Base-by-base conservation (phyloP, 176 grass and related monocot species). In the Aechmea fasciata region DNA sequence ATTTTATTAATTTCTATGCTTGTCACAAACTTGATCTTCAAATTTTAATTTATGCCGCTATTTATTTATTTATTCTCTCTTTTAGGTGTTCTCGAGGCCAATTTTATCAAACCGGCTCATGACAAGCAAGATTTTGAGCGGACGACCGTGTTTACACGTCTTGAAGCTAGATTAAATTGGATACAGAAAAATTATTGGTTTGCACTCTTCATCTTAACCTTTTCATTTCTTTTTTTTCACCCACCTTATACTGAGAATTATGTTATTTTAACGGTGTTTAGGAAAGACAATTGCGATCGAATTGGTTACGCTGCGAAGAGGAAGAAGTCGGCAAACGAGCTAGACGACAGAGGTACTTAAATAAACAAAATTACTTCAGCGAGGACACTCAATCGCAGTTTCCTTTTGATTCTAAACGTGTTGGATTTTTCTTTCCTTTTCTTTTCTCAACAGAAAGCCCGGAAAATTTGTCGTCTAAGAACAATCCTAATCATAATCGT, bases 51-150 rank as follows among this genome's bases (percentile, higher is more conserved):
- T 5, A 24, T 55, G 24, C 12, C 33, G 22, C 15, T 49, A 69
- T 26, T 26, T 26, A 26, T 26, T 52, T 0, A 69, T 26, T 26
- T 26, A 61, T 52, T 0, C 41, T 67, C 19, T 50, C 9, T 11
- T 14, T 19, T 51, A 77, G 74, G 74, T 69, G 74, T 77, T 1
- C 53, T 77, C 12, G 74, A 77, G 65, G 74, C 74, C 10, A 77
- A 77, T 77, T 77, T 77, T 69, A 19, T 77, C 69, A 65, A 77
- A 25, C 74, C 74, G 69, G 74, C 74, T 59, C 74, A 77, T 77
- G 74, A 77, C 66, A 77, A 77, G 51, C 74, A 77, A 47, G 74
- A 49, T 47, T 77, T 77, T 59, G 74, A 77, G 20, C 65, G 74
- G 6, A 77, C 74, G 2, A 69, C 51, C 41, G 66, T 77, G 55